Evolutionary conservation across 805 yeast genomes (phyloP).

Genomic region (Candida tallmaniae): DNA sequence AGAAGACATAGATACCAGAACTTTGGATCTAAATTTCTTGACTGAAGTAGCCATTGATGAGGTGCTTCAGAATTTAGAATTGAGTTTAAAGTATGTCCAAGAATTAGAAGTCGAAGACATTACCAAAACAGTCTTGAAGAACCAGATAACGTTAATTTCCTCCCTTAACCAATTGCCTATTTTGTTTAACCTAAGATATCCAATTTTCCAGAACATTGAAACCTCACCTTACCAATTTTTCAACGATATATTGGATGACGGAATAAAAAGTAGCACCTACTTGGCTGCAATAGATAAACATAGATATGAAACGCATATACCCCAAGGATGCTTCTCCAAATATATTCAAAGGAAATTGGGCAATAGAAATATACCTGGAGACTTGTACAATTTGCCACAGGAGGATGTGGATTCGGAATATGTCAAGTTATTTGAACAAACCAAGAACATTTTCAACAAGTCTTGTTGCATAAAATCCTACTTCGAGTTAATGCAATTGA

Average conservation of each 20-base stretch:
- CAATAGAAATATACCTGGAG: conserved; percentile 36
- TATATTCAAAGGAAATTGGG: conserved; percentile 33
- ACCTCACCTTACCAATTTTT: conserved; percentile 7
- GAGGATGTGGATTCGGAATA: conserved; percentile 19
- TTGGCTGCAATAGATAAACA: conserved; percentile 5
- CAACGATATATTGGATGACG: conserved; percentile 16
- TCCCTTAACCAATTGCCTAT: conserved; percentile 20
- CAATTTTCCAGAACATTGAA: conserved; percentile 7
- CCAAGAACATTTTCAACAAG: conserved; percentile 16
- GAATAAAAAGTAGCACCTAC: conserved; percentile 9
- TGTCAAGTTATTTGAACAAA: conserved; percentile 15
- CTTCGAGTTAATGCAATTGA: conserved; percentile 23
- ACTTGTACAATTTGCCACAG: conserved; percentile 19
- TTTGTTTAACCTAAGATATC: conserved; percentile 6
- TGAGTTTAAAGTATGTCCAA: conserved; percentile 23
- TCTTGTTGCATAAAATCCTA: conserved; percentile 15
- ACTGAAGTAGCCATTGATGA: conserved; percentile 17
- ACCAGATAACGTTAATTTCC: conserved; percentile 24
- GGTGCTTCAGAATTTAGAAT: conserved; percentile 26
- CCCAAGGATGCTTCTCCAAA: conserved; percentile 27
- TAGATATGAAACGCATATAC: conserved; percentile 7
- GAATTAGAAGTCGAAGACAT: conserved; percentile 8
- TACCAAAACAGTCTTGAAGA: conserved; percentile 9
- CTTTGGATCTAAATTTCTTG: conserved; percentile 46
- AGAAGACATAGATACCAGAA: conserved; percentile 66